These are phyloP conservation scores for Metschnikowia cerradonensis DNA, from an alignment of 805 yeast genomes.

Conservation along the genomic window DNA sequence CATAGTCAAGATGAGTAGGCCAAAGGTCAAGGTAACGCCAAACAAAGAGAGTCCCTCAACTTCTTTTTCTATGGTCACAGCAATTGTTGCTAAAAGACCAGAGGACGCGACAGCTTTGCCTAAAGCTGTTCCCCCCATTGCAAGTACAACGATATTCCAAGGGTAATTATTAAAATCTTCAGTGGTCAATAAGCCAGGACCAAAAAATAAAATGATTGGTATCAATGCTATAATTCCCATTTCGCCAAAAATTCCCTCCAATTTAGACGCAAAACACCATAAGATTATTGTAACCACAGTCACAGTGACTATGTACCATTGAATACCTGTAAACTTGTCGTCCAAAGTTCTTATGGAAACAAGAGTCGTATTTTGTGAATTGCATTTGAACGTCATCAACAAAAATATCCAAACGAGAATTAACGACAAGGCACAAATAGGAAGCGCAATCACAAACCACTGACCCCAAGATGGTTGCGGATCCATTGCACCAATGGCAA, in stretches of 20 bases:
- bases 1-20: constrained; percentile 71
- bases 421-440: constrained; percentile 41
- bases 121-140: constrained; percentile 54
- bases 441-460: constrained; percentile 52
- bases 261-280: constrained; percentile 46
- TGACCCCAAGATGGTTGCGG: constrained; percentile 56
- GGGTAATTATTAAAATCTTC: constrained; percentile 51
- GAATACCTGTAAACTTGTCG: constrained; percentile 43
- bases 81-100: constrained; percentile 45
- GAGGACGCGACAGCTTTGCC: constrained; percentile 50
- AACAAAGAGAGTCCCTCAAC: constrained; percentile 42
- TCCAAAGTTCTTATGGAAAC: constrained; percentile 44
- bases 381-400: constrained; percentile 51
- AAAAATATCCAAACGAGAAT: constrained; percentile 45
- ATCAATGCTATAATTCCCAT: constrained; percentile 46
- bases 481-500: constrained; percentile 49
- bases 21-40: constrained; percentile 49
- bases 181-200: constrained; percentile 45
- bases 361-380: constrained; percentile 46
- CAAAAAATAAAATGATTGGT: constrained; percentile 47
- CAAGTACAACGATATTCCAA: constrained; percentile 51
- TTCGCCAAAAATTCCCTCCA: constrained; percentile 43
- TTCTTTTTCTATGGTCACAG: constrained; percentile 39
- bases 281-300: constrained; percentile 42
- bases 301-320: constrained; percentile 40